Percentiles rank a stretch among this genome's conserved stretches.
Conservation (phyloP, 805 yeast species). For the Yarrowia hollandica region DNA sequence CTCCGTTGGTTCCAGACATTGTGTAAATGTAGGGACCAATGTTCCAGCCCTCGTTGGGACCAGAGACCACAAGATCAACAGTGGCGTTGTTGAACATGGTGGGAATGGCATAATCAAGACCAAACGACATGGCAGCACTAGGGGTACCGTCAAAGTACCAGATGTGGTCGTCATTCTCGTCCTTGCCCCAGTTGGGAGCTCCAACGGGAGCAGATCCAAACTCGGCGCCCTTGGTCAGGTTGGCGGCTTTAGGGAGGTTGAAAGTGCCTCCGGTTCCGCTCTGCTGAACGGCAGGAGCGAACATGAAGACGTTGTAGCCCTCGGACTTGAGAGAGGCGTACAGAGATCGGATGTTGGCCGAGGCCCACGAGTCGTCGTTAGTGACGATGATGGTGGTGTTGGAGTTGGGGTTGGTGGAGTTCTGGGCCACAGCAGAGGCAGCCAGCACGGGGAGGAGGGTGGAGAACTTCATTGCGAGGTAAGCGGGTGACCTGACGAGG, state of each 20-base stretch:
- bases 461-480: not conserved
- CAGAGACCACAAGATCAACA: constrained; percentile 49
- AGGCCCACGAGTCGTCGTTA: constrained; percentile 59
- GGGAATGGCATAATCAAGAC: constrained; percentile 48
- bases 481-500: too few relatives aligned
- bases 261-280: constrained; percentile 60
- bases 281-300: constrained; percentile 54
- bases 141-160: constrained; percentile 55
- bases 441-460: not conserved
- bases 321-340: constrained; percentile 49
- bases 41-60: constrained; percentile 51
- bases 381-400: constrained; percentile 48
- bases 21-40: constrained; percentile 44
- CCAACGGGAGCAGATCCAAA: constrained; percentile 50
- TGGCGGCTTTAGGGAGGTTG: constrained; percentile 43
- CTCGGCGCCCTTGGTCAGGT: constrained; percentile 47
- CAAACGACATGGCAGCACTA: constrained; percentile 47
- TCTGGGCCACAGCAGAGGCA: not conserved
- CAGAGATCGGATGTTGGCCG: constrained; percentile 59
- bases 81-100: constrained; percentile 43
- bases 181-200: constrained; percentile 53
- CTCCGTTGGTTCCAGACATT: constrained; percentile 48
- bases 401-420: constrained; percentile 10
- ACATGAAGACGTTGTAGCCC: constrained; percentile 52
- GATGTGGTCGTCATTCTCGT: constrained; percentile 39